Evolutionary conservation across 805 yeast genomes (phyloP).

Genomic region (Nakazawaea pomicola): DNA sequence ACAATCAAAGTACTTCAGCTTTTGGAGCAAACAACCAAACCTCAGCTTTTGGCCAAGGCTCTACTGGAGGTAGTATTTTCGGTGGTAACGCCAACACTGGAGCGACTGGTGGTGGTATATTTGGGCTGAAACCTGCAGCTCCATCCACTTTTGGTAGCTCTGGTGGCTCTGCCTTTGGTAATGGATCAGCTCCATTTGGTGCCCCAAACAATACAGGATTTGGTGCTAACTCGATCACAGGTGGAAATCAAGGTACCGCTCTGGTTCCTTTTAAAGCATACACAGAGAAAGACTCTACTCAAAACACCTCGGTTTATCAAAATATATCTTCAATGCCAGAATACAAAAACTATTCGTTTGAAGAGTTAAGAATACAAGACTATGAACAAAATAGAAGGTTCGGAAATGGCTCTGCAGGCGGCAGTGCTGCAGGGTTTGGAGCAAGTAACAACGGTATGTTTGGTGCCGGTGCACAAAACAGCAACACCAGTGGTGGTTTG

Average conservation of each 20-base stretch:
- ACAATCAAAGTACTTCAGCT: constrained; percentile 30
- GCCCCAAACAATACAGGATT: constrained; percentile 21
- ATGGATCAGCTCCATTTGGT: constrained; percentile 23
- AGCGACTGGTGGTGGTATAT: constrained; percentile 21
- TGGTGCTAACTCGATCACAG: constrained; percentile 27
- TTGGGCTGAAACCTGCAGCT: constrained; percentile 14
- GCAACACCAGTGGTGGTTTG: constrained; percentile 21
- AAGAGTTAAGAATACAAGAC: constrained; percentile 86
- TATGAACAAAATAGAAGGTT: constrained; percentile 67
- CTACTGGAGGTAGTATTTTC: constrained; percentile 12
- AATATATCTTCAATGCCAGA: constrained; percentile 87
- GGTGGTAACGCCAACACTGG: constrained; percentile 22
- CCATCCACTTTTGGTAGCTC: constrained; percentile 20
- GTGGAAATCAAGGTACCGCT: constrained; percentile 61
- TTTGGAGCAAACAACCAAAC: constrained; percentile 28
- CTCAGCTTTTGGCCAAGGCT: constrained; percentile 11
- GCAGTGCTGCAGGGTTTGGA: constrained; percentile 31
- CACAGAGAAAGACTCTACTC: constrained; percentile 66
- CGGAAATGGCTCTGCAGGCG: constrained; percentile 37
- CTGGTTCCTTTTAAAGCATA: constrained; percentile 63
- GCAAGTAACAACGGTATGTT: constrained; percentile 21
- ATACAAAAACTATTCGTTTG: constrained; percentile 73
- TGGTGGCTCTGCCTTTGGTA: constrained; percentile 22
- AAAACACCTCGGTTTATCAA: constrained; percentile 58
- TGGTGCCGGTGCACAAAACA: constrained; percentile 20